Conservation (phyloP, 164 flowering plant species). For the Liriodendron chinense region DNA sequence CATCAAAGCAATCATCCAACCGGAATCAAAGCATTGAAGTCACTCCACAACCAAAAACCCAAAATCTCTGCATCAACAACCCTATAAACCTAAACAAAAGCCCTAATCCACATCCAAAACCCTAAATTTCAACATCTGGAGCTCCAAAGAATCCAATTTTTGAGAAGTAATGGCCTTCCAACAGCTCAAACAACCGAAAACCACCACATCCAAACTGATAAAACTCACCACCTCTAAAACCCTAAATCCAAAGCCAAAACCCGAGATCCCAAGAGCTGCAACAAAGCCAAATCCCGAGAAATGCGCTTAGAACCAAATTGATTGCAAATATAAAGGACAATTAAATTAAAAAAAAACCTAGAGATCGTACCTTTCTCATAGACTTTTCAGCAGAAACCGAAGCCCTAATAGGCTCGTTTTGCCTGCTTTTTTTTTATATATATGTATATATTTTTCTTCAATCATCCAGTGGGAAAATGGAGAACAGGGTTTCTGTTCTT, state of each 20-base stretch:
- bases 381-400: slow-evolving; percentile 10
- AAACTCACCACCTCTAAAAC: neutral
- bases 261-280: neutral
- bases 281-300: neutral
- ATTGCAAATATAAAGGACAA: neutral
- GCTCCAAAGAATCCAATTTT: neutral
- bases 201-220: neutral
- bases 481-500: neutral
- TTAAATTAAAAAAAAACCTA: neutral
- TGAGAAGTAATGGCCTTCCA: neutral
- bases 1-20: neutral
- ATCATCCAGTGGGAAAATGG: neutral
- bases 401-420: slow-evolving; percentile 1
- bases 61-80: neutral
- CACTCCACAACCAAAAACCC: neutral
- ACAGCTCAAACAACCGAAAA: neutral
- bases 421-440: neutral
- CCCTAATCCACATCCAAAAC: neutral
- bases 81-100: neutral
- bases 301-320: neutral
- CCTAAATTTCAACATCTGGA: neutral
- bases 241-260: neutral
- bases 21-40: neutral
- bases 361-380: slow-evolving; percentile 14
- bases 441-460: no score